Base-by-base conservation (phyloP, 441 rosid genomes). In the Gossypium gossypioides region DNA sequence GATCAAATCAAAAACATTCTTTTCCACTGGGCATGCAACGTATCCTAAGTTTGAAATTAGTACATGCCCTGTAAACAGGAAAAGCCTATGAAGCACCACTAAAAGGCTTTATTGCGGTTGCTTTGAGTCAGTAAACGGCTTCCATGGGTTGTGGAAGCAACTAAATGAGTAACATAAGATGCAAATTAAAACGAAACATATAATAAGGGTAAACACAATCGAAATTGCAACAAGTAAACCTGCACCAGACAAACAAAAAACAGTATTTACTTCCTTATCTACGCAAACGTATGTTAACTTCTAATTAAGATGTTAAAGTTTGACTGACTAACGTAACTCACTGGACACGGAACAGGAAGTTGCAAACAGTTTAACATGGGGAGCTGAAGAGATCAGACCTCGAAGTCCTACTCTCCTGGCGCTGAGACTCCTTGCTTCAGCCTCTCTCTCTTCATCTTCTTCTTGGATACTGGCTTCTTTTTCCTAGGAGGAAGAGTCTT, bases 381-480 rank as follows among this genome's bases (percentile, higher is more conserved):
- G 52, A 15, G 13, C 22, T 10, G 24, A 15, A 8, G 71, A 37
- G 34, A 68, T 7, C 13, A 1, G 54, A 5, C 29, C 46, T 2
- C 27, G 18, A 63, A 63, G 27, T 51, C 65, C 66, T 81, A 78
- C 72, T 80, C 81, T 18, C 84, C 80, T n/a, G 79, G 84, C 22
- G 80, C 80, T 58, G 91, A 89, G 67, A 96, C 87, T 15, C 99
- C 98, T 80, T 90, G 97, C 94, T 88, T 96, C 88, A 93, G 78
- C 74, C 81, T 87, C 81, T 91, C 98, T 81, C 59, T 90, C 89
- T 90, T 93, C 92, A 96, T 83, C 91, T 96, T 96, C 92, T 93
- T 96, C 97, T 96, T 93, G 29, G 99, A 91, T 79, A 91, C 65
- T 0, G 93, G 92, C 83, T 91, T 96, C 89, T 90, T 96, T 88